Evolutionary conservation across 129 eudicot genomes (phyloP).

Genomic region (Flaveria trinervia): DNA sequence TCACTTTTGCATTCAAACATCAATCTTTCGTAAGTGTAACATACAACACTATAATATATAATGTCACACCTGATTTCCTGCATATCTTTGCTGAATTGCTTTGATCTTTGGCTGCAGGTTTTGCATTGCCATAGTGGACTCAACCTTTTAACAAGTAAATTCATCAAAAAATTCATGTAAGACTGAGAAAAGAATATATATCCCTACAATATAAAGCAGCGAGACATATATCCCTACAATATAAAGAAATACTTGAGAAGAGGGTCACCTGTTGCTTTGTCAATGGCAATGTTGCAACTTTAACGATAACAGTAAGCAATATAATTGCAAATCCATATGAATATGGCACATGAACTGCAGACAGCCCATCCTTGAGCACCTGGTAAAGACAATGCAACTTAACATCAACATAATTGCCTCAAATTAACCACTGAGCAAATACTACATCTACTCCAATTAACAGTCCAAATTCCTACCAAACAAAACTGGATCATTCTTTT

Average conservation of each 20-base stretch:
- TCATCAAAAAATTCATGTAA: slow-evolving; percentile 13
- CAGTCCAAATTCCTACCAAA: not conserved
- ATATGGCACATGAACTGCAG: slow-evolving; percentile 92
- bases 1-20: slow-evolving; percentile 25
- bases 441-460: slow-evolving; percentile 9
- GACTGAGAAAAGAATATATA: not conserved
- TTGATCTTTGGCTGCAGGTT: slow-evolving; percentile 97
- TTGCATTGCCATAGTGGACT: slow-evolving; percentile 96
- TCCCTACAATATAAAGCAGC: slow-evolving; percentile 7
- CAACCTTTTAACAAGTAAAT: slow-evolving; percentile 59
- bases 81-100: slow-evolving; percentile 97
- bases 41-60: not conserved
- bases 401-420: slow-evolving; percentile 19
- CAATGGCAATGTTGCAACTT: slow-evolving; percentile 81
- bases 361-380: slow-evolving; percentile 84
- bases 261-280: slow-evolving; percentile 93
- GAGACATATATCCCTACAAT: not conserved
- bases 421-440: not conserved
- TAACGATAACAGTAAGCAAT: slow-evolving; percentile 91
- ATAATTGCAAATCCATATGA: slow-evolving; percentile 97
- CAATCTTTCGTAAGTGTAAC: not conserved
- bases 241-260: slow-evolving; percentile 19
- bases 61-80: slow-evolving; percentile 85
- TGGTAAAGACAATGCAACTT: slow-evolving; percentile 36
- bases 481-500: not conserved